phyloP scores from a whole-genome alignment of 129 eudicot species.

The Smallanthus sonchifolius region DNA sequence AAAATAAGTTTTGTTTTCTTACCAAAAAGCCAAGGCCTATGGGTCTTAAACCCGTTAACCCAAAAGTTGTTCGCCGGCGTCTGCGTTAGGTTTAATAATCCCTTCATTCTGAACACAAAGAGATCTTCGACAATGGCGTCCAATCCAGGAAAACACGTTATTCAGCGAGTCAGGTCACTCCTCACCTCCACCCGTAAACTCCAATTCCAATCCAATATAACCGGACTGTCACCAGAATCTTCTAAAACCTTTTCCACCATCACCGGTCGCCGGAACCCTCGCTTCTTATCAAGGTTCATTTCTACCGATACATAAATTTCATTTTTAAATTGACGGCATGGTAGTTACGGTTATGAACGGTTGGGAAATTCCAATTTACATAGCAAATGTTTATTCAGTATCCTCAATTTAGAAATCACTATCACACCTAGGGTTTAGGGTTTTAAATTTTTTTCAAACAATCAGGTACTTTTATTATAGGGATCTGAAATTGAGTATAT shows the following conservation, averaged over 20 bases:
- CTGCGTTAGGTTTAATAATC: constrained; percentile 19
- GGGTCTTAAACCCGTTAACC: not conserved
- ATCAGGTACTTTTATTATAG: not conserved
- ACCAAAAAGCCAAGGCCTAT: constrained; percentile 13
- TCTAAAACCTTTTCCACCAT: constrained; percentile 19
- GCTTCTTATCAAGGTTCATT: constrained; percentile 27
- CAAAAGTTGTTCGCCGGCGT: not conserved
- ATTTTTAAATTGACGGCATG: not conserved
- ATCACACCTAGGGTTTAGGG: not conserved
- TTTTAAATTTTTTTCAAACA: not conserved
- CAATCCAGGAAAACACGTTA: constrained; percentile 17
- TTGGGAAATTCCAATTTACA: not conserved
- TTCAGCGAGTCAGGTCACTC: constrained; percentile 26
- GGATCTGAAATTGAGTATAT: not conserved
- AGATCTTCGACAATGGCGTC: constrained; percentile 25
- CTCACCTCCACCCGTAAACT: constrained; percentile 18
- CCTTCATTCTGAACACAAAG: constrained; percentile 11
- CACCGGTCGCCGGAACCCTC: constrained; percentile 30
- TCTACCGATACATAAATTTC: not conserved
- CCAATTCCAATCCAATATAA: constrained; percentile 13
- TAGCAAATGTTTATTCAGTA: not conserved
- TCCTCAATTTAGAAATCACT: not conserved
- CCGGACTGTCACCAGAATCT: constrained; percentile 20
- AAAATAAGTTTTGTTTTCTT: not conserved
- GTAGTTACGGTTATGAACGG: not conserved